Percentiles rank a stretch among this genome's conserved stretches.
Evolutionary conservation across 768 basidiomycete genomes (phyloP).

Genomic region (Brasilioporus rufonigricans): DNA sequence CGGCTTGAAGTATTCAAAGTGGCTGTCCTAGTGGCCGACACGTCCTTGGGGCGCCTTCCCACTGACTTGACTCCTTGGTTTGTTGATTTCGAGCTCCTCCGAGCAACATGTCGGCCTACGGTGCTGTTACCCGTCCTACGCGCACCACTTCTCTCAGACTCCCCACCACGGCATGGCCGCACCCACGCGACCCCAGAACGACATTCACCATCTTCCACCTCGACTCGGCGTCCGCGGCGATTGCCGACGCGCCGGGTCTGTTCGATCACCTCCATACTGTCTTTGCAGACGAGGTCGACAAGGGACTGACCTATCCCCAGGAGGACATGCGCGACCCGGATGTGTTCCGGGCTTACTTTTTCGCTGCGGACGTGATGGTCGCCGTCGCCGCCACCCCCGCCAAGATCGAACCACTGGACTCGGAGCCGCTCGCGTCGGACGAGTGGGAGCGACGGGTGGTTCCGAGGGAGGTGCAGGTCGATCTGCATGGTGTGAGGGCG

Average conservation of each 20-base stretch:
- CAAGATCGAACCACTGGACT: not conserved
- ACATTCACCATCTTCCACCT: conserved; percentile 38
- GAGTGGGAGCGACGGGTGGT: conserved; percentile 1
- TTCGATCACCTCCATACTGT: conserved; percentile 56
- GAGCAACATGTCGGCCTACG: conserved; percentile 64
- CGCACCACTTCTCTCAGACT: conserved; percentile 34
- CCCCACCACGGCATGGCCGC: conserved; percentile 49
- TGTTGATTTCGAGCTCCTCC: not conserved
- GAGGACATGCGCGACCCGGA: conserved; percentile 54
- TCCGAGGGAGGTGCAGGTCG: conserved; percentile 18
- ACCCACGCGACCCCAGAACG: conserved; percentile 22
- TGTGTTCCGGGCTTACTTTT: conserved; percentile 73
- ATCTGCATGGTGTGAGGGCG: conserved; percentile 44
- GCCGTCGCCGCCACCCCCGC: conserved; percentile 48
- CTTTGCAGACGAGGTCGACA: conserved; percentile 74
- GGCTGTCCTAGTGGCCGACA: too few species aligned
- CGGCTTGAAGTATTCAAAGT: too few species aligned
- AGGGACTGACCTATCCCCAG: conserved; percentile 84
- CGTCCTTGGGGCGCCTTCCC: too few species aligned
- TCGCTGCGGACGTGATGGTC: conserved; percentile 72
- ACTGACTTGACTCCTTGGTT: too few species aligned
- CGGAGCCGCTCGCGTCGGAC: not conserved
- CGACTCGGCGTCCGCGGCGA: conserved; percentile 28
- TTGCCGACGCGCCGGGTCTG: conserved; percentile 40
- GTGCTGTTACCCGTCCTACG: conserved; percentile 44